Conservation (phyloP, 1,139 yeast genomes). For the Yamadazyma diddensiae region DNA sequence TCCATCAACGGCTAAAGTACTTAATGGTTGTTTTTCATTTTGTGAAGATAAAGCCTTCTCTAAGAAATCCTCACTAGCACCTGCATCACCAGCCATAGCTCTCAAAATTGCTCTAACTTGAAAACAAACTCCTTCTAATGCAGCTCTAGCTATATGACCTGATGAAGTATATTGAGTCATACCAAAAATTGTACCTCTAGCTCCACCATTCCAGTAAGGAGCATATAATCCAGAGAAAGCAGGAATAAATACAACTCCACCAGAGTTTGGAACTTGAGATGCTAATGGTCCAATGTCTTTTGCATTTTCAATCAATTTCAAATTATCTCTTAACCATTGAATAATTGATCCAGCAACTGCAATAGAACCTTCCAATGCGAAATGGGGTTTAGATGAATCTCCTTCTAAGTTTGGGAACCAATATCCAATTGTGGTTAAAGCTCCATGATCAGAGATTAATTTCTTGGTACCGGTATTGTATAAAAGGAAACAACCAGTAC, state of each 20-base stretch:
- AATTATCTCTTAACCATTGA: conserved; percentile 92
- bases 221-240: conserved; percentile 94
- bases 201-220: conserved; percentile 94
- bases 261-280: conserved; percentile 73
- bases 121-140: conserved; percentile 92
- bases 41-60: conserved; percentile 41
- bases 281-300: conserved; percentile 92
- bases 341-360: conserved; percentile 96
- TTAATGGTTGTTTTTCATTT: conserved; percentile 47
- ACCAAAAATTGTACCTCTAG: conserved; percentile 91
- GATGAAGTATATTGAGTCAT: conserved; percentile 86
- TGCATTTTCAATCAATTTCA: conserved; percentile 75
- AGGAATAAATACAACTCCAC: conserved; percentile 93
- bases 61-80: conserved; percentile 47
- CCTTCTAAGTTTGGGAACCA: conserved; percentile 71
- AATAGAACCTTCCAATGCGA: conserved; percentile 91
- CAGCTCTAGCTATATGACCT: conserved; percentile 89
- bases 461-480: conserved; percentile 79
- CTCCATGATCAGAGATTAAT: conserved; percentile 71
- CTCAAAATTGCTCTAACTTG: conserved; percentile 88
- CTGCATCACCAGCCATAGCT: conserved; percentile 87
- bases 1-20: conserved; percentile 80
- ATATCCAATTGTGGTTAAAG: conserved; percentile 85
- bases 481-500: conserved; percentile 90
- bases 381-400: conserved; percentile 63